These are phyloP conservation scores for Talaromyces funiculosus DNA, from an alignment of 2,329 filamentous ascomycete genomes.

Conservation along the genomic window DNA sequence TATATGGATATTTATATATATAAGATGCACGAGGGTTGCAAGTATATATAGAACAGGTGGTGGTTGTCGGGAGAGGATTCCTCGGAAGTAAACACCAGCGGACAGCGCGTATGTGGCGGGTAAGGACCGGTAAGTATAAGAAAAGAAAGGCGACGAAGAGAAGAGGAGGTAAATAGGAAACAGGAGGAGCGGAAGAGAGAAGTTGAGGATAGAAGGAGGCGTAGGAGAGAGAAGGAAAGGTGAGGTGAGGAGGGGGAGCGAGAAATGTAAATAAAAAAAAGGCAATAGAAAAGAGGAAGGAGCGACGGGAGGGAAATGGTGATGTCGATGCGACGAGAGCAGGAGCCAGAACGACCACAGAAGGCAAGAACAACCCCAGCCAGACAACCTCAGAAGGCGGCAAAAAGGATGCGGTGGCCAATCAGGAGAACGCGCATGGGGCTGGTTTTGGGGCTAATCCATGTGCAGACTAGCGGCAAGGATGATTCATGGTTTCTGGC, in stretches of 20 bases:
- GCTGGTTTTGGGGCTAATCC: neutral
- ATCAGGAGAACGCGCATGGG: neutral
- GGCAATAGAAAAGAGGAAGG: neutral
- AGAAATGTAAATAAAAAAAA: slow-evolving; percentile 9
- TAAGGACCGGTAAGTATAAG: slow-evolving; percentile 3
- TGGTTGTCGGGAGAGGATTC: neutral
- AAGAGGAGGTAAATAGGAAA: neutral
- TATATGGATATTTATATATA: slow-evolving; percentile 7
- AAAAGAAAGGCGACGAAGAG: neutral
- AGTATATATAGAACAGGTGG: slow-evolving; percentile 1
- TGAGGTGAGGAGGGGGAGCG: neutral
- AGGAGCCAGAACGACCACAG: neutral
- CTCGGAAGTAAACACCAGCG: slow-evolving; percentile 1
- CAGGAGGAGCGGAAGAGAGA: neutral
- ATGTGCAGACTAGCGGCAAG: neutral
- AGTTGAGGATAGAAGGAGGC: neutral
- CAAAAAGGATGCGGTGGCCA: neutral
- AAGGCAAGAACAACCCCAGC: slow-evolving; percentile 2
- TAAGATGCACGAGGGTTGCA: neutral
- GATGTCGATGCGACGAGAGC: slow-evolving; percentile 11
- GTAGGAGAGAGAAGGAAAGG: neutral
- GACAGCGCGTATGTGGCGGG: neutral
- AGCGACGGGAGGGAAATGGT: neutral
- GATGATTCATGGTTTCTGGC: neutral
- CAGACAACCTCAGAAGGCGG: slow-evolving; percentile 2